Evolutionary conservation across 2,329 filamentous ascomycete genomes (phyloP), one percentile per base, ranked within the genome.

Genomic region (Colletotrichum australisinense): DNA sequence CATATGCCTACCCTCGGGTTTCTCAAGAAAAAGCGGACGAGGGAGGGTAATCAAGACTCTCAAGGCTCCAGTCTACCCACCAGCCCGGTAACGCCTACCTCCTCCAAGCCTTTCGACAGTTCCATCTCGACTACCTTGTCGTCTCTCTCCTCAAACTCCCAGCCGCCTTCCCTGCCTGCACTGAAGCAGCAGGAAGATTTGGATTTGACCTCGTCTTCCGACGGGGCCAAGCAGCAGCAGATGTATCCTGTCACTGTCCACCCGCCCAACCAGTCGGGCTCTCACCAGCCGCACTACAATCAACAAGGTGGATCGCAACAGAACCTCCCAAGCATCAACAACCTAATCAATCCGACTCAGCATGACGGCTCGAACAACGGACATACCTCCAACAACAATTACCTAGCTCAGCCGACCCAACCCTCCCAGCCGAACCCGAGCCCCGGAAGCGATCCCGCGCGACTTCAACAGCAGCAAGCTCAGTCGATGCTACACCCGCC

Each of bases 11-110:
- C 91, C 84, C 91, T 98, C 88, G 95, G 95, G 85, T 95, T 98
- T 83, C 91, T 98, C 83, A 98, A 98, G 91, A 98, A 98, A 91
- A 98, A 97, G 90, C 93, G 95, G 91, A 97, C 95, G 86, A 97
- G 95, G 91, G 95, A 98, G 88, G 93, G 92, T 81, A 90, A 92
- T 82, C 88, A 90, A 82, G 92, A 94, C 82, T 89, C 89, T 78
- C 91, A 92, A 80, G 88, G 91, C 80, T 88, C 88, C 77, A 93
- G 89, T 81, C 89, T 93, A 82, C 88, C 90, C 77, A 88, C 88
- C 76, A 92, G 90, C 79, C 89, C 90, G 74, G 86, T 91, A 78
- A 92, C 91, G 74, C 88, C 90, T 73, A 88, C 88, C 75, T 86
- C 86, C 67, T 86, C 85, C 75, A 88, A 84, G 83, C 85, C 84